Percentiles rank a stretch among this genome's conserved stretches.
Conservation (phyloP, 2,329 filamentous ascomycete genomes). For the Cercospora zeae-maydis region DNA sequence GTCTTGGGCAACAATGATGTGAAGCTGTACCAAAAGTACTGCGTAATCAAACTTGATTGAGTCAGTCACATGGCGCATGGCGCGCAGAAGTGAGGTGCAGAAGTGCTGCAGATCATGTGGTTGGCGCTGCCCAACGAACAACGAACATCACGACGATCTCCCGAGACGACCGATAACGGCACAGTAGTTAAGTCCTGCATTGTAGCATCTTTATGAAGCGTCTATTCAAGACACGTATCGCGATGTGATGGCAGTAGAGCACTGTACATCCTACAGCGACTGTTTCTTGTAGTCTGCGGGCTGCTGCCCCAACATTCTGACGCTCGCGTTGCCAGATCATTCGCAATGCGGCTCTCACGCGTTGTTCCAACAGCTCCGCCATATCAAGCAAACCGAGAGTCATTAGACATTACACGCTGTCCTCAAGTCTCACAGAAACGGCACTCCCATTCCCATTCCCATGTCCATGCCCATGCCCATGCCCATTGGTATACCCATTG, state of each 20-base stretch:
- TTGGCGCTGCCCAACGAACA: not conserved
- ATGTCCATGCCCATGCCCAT: not conserved
- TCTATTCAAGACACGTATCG: too few relatives aligned
- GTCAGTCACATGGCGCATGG: not conserved
- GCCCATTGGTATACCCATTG: not conserved
- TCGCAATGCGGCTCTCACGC: too few relatives aligned
- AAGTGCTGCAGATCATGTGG: not conserved
- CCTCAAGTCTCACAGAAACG: not conserved
- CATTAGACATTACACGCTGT: not conserved
- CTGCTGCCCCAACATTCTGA: too few relatives aligned
- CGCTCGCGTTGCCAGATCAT: too few relatives aligned
- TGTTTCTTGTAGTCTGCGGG: too few relatives aligned
- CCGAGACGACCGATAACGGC: too few relatives aligned
- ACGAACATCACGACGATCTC: too few relatives aligned
- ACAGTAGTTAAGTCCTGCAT: too few relatives aligned
- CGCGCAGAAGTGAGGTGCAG: not conserved
- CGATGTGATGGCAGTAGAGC: too few relatives aligned
- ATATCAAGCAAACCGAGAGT: not conserved
- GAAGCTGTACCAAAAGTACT: not conserved
- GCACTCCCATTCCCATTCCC: not conserved
- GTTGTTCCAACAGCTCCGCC: too few relatives aligned
- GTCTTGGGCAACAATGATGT: not conserved
- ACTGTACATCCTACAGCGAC: too few relatives aligned
- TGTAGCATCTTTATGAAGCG: too few relatives aligned
- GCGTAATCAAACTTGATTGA: not conserved